Base-by-base conservation (phyloP, 805 yeast genomes). In the Candida ulmi region DNA sequence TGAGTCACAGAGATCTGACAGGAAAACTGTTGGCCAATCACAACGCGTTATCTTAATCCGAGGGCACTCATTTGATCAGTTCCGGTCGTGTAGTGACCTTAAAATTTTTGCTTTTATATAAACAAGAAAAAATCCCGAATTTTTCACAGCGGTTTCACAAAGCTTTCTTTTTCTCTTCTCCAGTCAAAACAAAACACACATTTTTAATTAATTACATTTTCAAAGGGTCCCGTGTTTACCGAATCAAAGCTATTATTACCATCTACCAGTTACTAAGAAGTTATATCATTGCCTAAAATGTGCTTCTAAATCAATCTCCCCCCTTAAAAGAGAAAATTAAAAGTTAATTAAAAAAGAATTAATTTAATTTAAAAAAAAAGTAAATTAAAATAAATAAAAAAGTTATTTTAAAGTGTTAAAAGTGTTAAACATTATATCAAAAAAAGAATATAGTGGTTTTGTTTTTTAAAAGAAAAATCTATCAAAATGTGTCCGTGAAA, bases 401-500 rank as follows among this genome's bases (percentile, higher is more conserved):
- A 37, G 33, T 5, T 28, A 7, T 15, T 41, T 30, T 27, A 32
- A 37, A 38, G 21, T 25, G 27, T 33, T 36, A 41, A 36, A 38
- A 39, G 39, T 33, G 38, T 17, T 21, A 17, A 21, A n/a, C 39
- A 31, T 31, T 31, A 31, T 31, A 31, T 31, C 26, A 5, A 31
- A 30, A 31, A 19, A 17, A 31, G 13, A 13, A 31, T 31, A 38
- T 41, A 43, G 44, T 18, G 37, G 30, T 35, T 36, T 33, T 17
- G 30, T 17, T 38, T 44, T 36, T 36, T 40, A 33, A 23, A 33
- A 45, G 46, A 45, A 43, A 36, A 32, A 39, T 38, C 35, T 40
- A 33, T 35, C 45, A 52, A 39, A 38, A 52, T 54, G 57, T 45
- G 49, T 41, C 55, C 48, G 45, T 54, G 52, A 49, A 49, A 25